These are phyloP conservation scores for Brassica balearica DNA, from an alignment of 441 rosid species.

Conservation along the genomic window DNA sequence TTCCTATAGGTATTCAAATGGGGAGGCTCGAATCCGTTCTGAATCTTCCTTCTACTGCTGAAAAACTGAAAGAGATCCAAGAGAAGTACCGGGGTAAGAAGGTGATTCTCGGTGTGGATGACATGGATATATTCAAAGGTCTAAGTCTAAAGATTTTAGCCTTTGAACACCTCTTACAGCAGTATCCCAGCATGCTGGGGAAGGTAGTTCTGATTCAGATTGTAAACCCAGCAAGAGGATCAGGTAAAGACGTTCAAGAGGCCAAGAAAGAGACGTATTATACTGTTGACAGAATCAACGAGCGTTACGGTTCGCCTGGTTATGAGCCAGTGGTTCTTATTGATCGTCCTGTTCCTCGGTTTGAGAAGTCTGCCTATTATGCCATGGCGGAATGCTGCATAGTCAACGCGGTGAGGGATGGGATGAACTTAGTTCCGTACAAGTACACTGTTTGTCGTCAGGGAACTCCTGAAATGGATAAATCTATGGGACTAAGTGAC, in stretches of 20 bases:
- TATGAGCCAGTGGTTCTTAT: slow-evolving; percentile 82
- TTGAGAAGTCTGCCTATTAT: slow-evolving; percentile 87
- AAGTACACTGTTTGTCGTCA: slow-evolving; percentile 88
- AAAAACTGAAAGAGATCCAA: slow-evolving; percentile 71
- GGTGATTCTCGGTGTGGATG: slow-evolving; percentile 80
- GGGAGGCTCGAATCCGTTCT: slow-evolving; percentile 87
- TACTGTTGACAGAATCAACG: slow-evolving; percentile 74
- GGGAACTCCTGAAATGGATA: slow-evolving; percentile 68
- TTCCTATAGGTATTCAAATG: slow-evolving; percentile 91
- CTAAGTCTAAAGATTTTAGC: slow-evolving; percentile 82
- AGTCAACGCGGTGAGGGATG: slow-evolving; percentile 93
- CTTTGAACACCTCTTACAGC: slow-evolving; percentile 75
- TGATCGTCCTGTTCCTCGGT: slow-evolving; percentile 79
- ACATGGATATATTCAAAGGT: slow-evolving; percentile 96
- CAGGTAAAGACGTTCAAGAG: slow-evolving; percentile 86
- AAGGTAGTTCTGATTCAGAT: slow-evolving; percentile 85
- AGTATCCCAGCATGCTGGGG: slow-evolving; percentile 63
- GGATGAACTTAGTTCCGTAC: slow-evolving; percentile 90
- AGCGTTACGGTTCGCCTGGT: slow-evolving; percentile 64
- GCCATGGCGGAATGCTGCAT: slow-evolving; percentile 87
- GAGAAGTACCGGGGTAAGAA: slow-evolving; percentile 67
- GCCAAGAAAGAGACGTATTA: slow-evolving; percentile 73
- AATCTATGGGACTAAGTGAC: slow-evolving; percentile 51
- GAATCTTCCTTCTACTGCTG: slow-evolving; percentile 71
- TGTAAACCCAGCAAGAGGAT: slow-evolving; percentile 89